Evolutionary conservation across 179 eudicot genomes (phyloP).

Genomic region (Sideroxylon spinosum): DNA sequence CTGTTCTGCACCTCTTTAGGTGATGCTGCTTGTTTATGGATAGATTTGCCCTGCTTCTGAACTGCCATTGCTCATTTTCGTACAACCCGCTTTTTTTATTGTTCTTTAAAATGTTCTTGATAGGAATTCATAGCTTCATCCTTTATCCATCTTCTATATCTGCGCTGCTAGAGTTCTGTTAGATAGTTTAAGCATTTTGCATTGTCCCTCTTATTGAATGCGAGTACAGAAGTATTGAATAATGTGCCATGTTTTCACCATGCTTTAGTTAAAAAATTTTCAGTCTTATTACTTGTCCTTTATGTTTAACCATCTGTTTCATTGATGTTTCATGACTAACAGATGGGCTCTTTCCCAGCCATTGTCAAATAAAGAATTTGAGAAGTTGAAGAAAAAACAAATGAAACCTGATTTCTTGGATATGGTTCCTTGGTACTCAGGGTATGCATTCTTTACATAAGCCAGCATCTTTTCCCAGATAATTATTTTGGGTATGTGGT

Average conservation of each 20-base stretch:
- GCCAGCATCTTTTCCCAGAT: not conserved
- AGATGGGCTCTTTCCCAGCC: conserved; percentile 99
- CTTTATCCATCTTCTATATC: not conserved
- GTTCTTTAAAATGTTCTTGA: no score
- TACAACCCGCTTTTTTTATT: no score
- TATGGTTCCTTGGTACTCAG: conserved; percentile 99
- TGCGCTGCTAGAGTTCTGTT: not conserved
- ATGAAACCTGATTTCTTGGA: conserved; percentile 86
- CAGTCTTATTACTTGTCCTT: not conserved
- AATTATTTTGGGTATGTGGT: not conserved
- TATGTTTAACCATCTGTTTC: conserved; percentile 16
- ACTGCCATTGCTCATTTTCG: no score
- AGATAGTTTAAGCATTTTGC: not conserved
- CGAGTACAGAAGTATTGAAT: not conserved
- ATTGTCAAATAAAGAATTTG: conserved; percentile 58
- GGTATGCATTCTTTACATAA: conserved; percentile 41
- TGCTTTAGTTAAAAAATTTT: conserved; percentile 3
- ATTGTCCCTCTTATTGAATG: not conserved
- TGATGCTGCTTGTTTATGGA: not conserved
- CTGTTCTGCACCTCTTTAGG: not conserved
- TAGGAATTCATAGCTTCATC: not conserved
- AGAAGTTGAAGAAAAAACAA: conserved; percentile 74
- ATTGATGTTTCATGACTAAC: conserved; percentile 33
- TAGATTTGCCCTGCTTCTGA: not conserved
- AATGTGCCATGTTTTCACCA: not conserved